Evolutionary conservation across 768 basidiomycete species (phyloP), one percentile per base, ranked within the genome.

Genomic region (Xanthoconium purpureum): DNA sequence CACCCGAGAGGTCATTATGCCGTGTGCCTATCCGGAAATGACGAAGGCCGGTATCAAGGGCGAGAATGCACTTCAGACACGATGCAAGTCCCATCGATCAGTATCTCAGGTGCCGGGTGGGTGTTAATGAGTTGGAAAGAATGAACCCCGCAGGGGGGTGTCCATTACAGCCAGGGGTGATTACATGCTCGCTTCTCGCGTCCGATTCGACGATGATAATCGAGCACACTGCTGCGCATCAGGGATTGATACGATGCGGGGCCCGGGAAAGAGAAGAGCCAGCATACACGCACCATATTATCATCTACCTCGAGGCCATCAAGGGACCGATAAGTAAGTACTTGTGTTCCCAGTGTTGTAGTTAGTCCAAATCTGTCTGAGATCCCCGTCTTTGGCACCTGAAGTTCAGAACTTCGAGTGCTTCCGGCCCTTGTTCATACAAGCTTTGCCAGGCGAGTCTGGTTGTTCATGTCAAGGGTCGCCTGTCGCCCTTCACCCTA

Each of bases 11-110:
- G 12, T 20, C 28, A 35, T 12, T 40, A 30, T 14, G 15, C 29
- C n/a, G 33, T 43, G 17, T 42, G 11, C 18, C 42, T 24, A 24
- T 6, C 40, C 42, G 58, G 63, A 40, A 42, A 52, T 38, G 37
- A 32, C 8, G 52, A 59, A 48, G 17, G 20, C 47, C 7, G 30
- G 42, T 52, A 45, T 54, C 50, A 56, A 54, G 51, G 29, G 40
- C 35, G 7, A 17, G 39, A 28, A 20, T 17, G 36, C 54, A 28
- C 32, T 28, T 39, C 33, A 33, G 39, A 65, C 64, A 65, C 58
- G 63, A 60, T 68, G 60, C 53, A 52, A 24, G 32, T 38, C 47
- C 5, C 17, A 55, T 67, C 57, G 46, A 58, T 54, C 20, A 11
- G 18, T 18, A 46, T 50, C 40, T 24, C 42, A 37, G 24, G 24